Evolutionary conservation across 2,329 filamentous ascomycete genomes (phyloP).

Genomic region (Diaporthe citri): DNA sequence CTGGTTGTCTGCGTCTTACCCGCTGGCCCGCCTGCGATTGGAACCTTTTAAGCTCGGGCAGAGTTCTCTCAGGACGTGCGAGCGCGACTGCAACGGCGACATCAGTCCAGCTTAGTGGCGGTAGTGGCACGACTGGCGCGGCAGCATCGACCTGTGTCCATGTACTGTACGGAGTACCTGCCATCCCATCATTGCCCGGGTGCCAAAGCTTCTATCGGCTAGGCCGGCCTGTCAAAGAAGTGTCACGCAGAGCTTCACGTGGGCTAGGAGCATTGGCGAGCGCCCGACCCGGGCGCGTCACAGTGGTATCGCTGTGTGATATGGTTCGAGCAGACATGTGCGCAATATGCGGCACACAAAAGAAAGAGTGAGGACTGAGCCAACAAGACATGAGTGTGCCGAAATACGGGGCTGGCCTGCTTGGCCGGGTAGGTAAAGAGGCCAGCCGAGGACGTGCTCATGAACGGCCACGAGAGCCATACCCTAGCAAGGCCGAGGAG

Average conservation of each 20-base stretch:
- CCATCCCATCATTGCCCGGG: slow-evolving; percentile 27
- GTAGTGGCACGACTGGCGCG: neutral
- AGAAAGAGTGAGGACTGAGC: neutral
- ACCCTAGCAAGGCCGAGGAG: neutral
- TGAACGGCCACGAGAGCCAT: neutral
- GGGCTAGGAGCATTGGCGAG: slow-evolving; percentile 7
- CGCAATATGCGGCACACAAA: neutral
- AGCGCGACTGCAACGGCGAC: slow-evolving; percentile 26
- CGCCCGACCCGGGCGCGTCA: slow-evolving; percentile 21
- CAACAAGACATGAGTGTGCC: neutral
- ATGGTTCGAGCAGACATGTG: slow-evolving; percentile 9
- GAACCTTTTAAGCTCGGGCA: slow-evolving; percentile 21
- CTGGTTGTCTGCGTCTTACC: slow-evolving; percentile 1
- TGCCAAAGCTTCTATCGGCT: slow-evolving; percentile 27
- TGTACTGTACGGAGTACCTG: slow-evolving; percentile 20
- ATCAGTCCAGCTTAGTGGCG: slow-evolving; percentile 17
- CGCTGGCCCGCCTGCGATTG: slow-evolving; percentile 9
- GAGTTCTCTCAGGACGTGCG: slow-evolving; percentile 26
- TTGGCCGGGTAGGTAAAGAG: neutral
- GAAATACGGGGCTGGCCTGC: neutral
- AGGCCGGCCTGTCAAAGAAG: slow-evolving; percentile 22
- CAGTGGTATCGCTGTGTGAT: slow-evolving; percentile 23
- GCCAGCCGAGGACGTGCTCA: neutral
- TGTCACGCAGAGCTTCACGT: slow-evolving; percentile 28
- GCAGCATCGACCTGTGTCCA: slow-evolving; percentile 10